Evolutionary conservation across 352 stramenopile species (phyloP).

Genomic region (Globisporangium carolinianum): DNA sequence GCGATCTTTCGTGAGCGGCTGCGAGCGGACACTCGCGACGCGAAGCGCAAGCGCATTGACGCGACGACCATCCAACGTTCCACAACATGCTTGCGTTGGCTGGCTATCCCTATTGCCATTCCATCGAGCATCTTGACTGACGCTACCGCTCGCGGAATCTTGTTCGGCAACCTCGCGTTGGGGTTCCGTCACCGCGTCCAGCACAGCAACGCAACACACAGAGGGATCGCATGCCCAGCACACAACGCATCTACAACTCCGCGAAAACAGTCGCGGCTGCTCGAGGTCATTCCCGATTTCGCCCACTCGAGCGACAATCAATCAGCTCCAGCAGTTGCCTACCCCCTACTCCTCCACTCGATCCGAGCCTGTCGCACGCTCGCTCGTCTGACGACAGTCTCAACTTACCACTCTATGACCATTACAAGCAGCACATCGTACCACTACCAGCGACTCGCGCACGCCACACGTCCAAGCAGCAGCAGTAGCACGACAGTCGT

Average conservation of each 20-base stretch:
- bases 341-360: background rate
- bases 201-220: too few relatives aligned
- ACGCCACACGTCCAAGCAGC: background rate
- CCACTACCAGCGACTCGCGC: constrained; percentile 5
- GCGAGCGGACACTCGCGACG: background rate
- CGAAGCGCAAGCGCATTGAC: background rate
- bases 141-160: too few relatives aligned
- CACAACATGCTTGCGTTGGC: background rate
- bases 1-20: background rate
- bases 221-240: too few relatives aligned
- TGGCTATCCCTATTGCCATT: background rate
- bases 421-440: constrained; percentile 3
- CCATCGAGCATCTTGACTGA: background rate
- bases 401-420: background rate
- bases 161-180: too few relatives aligned
- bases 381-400: too few relatives aligned
- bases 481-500: background rate
- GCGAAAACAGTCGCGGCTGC: background rate
- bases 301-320: constrained; percentile 8
- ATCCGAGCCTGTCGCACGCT: too few relatives aligned
- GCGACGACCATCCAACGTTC: background rate
- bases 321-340: constrained; percentile 13
- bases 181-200: too few relatives aligned
- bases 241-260: too few relatives aligned
- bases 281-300: constrained; percentile 11